These are phyloP conservation scores for Dryas drummondii DNA, from an alignment of 306 rosid species.

Conservation along the genomic window DNA sequence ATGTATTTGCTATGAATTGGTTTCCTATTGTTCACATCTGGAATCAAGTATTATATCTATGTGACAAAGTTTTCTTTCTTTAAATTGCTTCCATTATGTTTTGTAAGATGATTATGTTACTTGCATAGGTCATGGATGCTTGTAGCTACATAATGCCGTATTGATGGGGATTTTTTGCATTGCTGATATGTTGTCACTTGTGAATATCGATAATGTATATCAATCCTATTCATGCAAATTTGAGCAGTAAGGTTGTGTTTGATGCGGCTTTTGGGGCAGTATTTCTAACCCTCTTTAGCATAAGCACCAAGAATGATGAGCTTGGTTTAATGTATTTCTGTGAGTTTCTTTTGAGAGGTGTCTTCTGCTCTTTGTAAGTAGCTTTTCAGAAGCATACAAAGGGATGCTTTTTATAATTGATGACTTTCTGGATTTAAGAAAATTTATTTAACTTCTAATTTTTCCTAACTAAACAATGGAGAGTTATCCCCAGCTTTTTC, in stretches of 20 bases:
- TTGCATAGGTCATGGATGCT: background rate
- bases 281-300: no score
- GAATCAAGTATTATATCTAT: background rate
- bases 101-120: background rate
- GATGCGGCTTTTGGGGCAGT: no score
- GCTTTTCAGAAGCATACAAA: background rate
- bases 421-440: background rate
- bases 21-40: background rate
- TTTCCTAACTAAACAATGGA: background rate
- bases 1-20: background rate
- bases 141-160: background rate
- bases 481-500: background rate
- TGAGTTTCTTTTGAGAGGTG: background rate
- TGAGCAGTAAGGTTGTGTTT: no score
- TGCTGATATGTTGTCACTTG: no score
- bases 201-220: no score
- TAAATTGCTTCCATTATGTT: background rate
- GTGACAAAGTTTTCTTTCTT: background rate
- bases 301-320: no score
- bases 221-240: no score
- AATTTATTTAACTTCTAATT: background rate
- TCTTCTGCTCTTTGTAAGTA: background rate
- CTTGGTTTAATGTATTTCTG: no score
- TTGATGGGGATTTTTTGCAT: background rate
- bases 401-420: background rate